Evolutionary conservation across 176 grass and related monocot genomes (phyloP).

Genomic region (Dactylis glomerata): DNA sequence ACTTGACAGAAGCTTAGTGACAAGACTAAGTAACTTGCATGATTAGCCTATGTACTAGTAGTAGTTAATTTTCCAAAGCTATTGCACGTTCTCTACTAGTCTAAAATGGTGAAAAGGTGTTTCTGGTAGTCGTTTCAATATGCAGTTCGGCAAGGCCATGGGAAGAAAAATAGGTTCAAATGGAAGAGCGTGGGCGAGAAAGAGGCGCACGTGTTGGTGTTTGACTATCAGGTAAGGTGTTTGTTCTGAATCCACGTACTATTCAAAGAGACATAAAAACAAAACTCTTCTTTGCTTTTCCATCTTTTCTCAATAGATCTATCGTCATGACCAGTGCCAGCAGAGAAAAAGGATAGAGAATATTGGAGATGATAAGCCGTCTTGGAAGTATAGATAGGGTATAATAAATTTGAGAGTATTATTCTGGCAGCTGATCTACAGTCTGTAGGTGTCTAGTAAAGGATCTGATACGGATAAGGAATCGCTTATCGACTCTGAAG

Average conservation of each 20-base stretch:
- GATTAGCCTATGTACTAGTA: neutral
- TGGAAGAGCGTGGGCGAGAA: neutral
- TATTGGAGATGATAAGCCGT: neutral
- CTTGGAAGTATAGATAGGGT: neutral
- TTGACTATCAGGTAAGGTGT: neutral
- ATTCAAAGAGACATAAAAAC: neutral
- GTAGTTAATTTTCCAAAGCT: neutral
- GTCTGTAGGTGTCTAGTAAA: neutral
- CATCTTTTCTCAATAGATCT: neutral
- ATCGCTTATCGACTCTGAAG: neutral
- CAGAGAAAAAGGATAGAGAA: neutral
- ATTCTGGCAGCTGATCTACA: neutral
- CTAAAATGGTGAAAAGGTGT: conserved; percentile 19
- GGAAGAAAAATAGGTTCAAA: neutral
- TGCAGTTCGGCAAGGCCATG: neutral
- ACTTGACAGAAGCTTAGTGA: conserved; percentile 14
- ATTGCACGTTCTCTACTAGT: neutral
- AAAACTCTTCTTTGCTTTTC: neutral
- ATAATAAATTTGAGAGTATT: neutral
- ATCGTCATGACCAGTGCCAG: neutral
- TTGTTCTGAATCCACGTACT: neutral
- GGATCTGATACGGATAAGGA: neutral
- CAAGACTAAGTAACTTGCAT: conserved; percentile 9
- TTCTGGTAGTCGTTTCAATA: neutral
- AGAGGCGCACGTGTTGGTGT: neutral